Evolutionary conservation across 2,329 filamentous ascomycete species (phyloP), one percentile per base, ranked within the genome.

Genomic region (Allantophomopsis lycopodina): DNA sequence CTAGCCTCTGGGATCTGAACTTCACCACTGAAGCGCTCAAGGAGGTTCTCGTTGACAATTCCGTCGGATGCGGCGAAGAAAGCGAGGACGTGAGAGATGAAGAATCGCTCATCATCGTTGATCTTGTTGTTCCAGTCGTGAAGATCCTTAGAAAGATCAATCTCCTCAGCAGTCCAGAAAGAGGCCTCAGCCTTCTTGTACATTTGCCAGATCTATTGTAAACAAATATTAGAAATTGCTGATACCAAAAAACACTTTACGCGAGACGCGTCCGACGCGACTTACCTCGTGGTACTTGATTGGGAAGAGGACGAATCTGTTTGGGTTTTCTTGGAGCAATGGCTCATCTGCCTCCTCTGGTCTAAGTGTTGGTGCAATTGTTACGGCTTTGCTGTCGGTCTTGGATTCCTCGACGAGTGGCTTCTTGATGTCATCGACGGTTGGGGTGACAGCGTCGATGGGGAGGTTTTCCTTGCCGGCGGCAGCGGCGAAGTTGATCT

Each of bases 181-280:
- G 91, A 96, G 39, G 91, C 91, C 64, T 98, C 89, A 50, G 88
- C 88, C 71, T 96, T 96, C 79, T 98, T 98, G 78, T 98, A 98
- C 89, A 96, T 96, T 65, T 96, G 89, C 91, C 91, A 98, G 64
- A 95, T 93, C 88, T 95, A 53, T 59, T 48, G 45, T 39, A 40
- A 34, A 42, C 16, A 37, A 44, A 45, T 38, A 46, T 45, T 41
- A 45, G 41, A 42, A 58, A 73, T 58, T 71, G 64, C 53, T 33
- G 35, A 44, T 42, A 36, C 47, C 44, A 4, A 33, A 39, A 54
- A 52, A 54, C 71, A 80, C 71, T 82, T 71, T 71, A 85, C 80
- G 79, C 82, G 82, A 51, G 62, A 48, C 65, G 68, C 65, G 52
- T 55, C 52, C 7, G 21, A 48, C 43, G 44, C 44, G 45, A 51